These are phyloP conservation scores for Sugiyamaella paludigena DNA, from an alignment of 1,139 yeast genomes.

Conservation along the genomic window DNA sequence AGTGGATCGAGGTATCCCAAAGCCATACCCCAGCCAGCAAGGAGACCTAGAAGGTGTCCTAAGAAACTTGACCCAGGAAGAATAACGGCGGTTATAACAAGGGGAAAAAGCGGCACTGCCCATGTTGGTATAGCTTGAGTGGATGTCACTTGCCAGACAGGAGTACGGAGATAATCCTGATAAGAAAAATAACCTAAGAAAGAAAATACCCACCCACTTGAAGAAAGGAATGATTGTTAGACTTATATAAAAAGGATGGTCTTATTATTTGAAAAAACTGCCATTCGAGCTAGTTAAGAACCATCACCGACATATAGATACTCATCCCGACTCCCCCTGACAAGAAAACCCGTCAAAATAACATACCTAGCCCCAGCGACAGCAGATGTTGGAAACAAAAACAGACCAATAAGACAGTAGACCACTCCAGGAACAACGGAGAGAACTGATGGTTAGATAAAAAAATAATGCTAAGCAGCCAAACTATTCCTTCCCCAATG, in stretches of 20 bases:
- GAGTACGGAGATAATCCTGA: conserved; percentile 53
- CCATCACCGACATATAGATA: too few species aligned
- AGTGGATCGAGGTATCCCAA: conserved; percentile 54
- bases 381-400: conserved; percentile 52
- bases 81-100: conserved; percentile 50
- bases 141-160: conserved; percentile 41
- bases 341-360: too few species aligned
- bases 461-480: too few species aligned
- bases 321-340: too few species aligned
- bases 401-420: conserved; percentile 56
- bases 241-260: neutral
- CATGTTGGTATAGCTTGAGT: conserved; percentile 54
- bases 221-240: neutral
- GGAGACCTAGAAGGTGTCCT: conserved; percentile 62
- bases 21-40: conserved; percentile 54
- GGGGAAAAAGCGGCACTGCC: conserved; percentile 54
- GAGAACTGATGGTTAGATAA: conserved; percentile 38
- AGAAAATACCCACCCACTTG: conserved; percentile 76
- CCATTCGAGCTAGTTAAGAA: too few species aligned
- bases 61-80: conserved; percentile 64
- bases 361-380: conserved; percentile 54
- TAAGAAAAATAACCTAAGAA: conserved; percentile 63
- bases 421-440: conserved; percentile 71
- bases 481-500: too few species aligned
- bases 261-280: neutral